Evolutionary conservation across 2,329 filamentous ascomycete genomes (phyloP).

Genomic region (Periconia macrospinosa): DNA sequence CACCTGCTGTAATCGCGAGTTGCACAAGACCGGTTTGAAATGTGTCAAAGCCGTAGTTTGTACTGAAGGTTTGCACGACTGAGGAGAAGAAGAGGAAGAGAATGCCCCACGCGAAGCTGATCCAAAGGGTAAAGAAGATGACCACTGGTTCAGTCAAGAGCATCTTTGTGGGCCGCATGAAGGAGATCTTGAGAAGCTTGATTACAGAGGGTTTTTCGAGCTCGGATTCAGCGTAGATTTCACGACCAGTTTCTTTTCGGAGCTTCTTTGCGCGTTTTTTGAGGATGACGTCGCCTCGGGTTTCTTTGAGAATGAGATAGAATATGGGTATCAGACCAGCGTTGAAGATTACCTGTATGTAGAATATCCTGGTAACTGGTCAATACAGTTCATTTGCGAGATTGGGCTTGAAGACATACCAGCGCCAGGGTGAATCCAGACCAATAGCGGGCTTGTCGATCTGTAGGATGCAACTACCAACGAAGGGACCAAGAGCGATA

Average conservation of each 20-base stretch:
- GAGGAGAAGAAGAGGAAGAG: constrained; percentile 48
- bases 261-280: constrained; percentile 43
- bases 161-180: constrained; percentile 46
- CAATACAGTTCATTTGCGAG: background rate
- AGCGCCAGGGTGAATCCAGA: constrained; percentile 39
- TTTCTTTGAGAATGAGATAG: constrained; percentile 47
- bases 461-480: constrained; percentile 45
- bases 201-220: background rate
- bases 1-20: constrained; percentile 47
- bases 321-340: constrained; percentile 46
- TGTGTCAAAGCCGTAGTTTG: constrained; percentile 40
- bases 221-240: background rate
- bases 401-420: constrained; percentile 27
- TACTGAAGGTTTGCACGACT: constrained; percentile 44
- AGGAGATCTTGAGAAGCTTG: constrained; percentile 41
- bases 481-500: constrained; percentile 48
- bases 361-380: constrained; percentile 44
- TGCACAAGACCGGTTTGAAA: constrained; percentile 44
- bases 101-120: constrained; percentile 49
- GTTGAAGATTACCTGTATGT: constrained; percentile 50
- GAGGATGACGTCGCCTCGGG: constrained; percentile 47
- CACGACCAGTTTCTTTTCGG: constrained; percentile 26
- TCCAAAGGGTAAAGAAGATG: constrained; percentile 49
- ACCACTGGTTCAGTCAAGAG: constrained; percentile 48
- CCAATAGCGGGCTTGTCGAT: constrained; percentile 32